Evolutionary conservation across 2,329 filamentous ascomycete species (phyloP), one percentile per base, ranked within the genome.

Genomic region (Chrysoporthe austroafricana): DNA sequence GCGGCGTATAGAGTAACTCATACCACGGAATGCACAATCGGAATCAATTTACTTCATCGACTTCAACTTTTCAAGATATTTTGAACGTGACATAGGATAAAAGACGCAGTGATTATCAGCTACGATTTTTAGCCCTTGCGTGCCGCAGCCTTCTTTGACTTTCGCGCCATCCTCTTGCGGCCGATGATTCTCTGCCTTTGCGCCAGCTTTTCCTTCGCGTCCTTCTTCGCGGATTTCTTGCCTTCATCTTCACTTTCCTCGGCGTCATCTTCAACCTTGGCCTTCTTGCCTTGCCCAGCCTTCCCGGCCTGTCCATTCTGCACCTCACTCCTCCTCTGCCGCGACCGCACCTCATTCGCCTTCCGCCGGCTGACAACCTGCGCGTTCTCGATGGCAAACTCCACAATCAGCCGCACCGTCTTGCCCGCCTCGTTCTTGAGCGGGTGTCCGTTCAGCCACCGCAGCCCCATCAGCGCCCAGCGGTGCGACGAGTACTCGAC

Each of bases 301-400:
- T 61, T 61, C 14, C 42, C 59, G 39, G 21, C n/a, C 59, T 48
- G 42, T 9, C 11, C 59, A 16, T 36, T 48, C 59, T 48, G 76
- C 76, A 76, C 43, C 75, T 76, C 57, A 73, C 75, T 69, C 44
- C 48, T 44, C 54, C 62, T 66, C 54, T 65, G 44, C 43, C 67
- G 77, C 64, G 69, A 69, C 68, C 81, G 81, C 54, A 81, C 78
- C 76, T 93, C 90, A 61, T 82, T 82, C 70, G 90, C 88, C 69
- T 84, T 87, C 65, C 96, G 86, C 71, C 96, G 86, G 72, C 90
- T 87, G n/a, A 99, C 91, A 1, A 99, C 96, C 75, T 97, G 94
- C 0, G 93, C 94, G 74, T 99, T 99, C 80, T 99, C 96, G 77
- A 99, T 97, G 26, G 96, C 94, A 77, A 99, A 99, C 78, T 99